Evolutionary conservation across 345 rosid species (phyloP).

Genomic region (Dimocarpus longan): DNA sequence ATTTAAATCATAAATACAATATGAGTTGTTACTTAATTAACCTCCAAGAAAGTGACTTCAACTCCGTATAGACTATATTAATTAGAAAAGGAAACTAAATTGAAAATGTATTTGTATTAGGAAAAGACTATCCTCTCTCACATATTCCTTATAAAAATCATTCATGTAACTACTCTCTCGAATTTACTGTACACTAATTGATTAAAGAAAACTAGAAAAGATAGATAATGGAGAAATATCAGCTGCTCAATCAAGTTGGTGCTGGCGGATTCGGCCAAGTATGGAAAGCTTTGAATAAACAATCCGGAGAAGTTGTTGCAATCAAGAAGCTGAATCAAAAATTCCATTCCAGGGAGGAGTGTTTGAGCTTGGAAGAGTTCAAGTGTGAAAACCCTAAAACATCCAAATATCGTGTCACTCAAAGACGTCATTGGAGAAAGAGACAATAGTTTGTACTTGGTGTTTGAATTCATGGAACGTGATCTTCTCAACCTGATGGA

Average conservation of each 20-base stretch:
- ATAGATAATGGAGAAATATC: slow-evolving; percentile 6
- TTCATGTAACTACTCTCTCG: no score
- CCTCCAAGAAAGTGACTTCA: no score
- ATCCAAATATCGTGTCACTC: slow-evolving; percentile 48
- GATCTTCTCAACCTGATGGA: slow-evolving; percentile 40
- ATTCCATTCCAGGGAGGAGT: slow-evolving; percentile 43
- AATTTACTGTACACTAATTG: no score
- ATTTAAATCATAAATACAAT: no score
- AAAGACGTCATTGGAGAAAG: slow-evolving; percentile 43
- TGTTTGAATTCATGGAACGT: slow-evolving; percentile 53
- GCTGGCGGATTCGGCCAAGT: not conserved
- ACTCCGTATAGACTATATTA: no score
- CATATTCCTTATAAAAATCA: no score
- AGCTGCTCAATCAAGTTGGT: not conserved
- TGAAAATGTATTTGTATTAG: no score
- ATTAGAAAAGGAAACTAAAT: no score
- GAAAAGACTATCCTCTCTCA: no score
- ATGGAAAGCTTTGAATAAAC: not conserved
- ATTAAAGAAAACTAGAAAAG: no score
- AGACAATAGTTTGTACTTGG: slow-evolving; percentile 34
- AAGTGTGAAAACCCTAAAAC: slow-evolving; percentile 41
- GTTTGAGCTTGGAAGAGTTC: slow-evolving; percentile 38
- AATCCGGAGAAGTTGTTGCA: not conserved
- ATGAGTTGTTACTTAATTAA: no score
- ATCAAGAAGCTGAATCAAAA: slow-evolving; percentile 2